Conservation (phyloP, 192 early-diverging fungal species). For the Podila minutissima region DNA sequence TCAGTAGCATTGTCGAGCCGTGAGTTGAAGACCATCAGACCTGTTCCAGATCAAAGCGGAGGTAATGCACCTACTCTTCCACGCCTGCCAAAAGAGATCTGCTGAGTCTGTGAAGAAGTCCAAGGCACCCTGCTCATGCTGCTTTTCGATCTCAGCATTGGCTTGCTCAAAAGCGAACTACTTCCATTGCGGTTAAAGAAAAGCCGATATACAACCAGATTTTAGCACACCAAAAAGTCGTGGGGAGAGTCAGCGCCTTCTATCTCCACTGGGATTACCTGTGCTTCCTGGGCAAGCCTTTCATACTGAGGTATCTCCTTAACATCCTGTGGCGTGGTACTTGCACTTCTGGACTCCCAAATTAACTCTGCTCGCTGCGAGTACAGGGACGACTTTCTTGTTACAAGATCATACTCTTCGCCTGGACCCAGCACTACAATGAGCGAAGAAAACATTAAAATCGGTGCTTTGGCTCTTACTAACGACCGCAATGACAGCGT, state of each 20-base stretch:
- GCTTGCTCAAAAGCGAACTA: conserved; percentile 50
- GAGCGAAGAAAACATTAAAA: neutral
- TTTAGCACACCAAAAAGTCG: neutral
- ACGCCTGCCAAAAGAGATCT: conserved; percentile 56
- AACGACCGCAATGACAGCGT: neutral
- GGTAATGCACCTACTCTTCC: conserved; percentile 46
- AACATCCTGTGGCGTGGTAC: conserved; percentile 29
- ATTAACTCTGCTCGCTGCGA: conserved; percentile 31
- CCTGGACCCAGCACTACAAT: conserved; percentile 28
- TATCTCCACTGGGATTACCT: conserved; percentile 11
- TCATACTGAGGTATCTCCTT: conserved; percentile 34
- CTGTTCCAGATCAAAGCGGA: neutral
- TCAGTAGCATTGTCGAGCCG: too few species aligned
- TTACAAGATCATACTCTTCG: conserved; percentile 24
- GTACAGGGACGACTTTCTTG: conserved; percentile 22
- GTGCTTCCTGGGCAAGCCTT: conserved; percentile 40
- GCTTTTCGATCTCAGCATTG: conserved; percentile 41
- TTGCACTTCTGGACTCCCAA: conserved; percentile 42
- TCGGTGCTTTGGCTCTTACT: neutral
- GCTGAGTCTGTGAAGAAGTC: conserved; percentile 62
- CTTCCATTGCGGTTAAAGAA: neutral
- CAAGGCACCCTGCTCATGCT: conserved; percentile 55
- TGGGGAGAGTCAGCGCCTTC: neutral
- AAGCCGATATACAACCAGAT: too few species aligned
- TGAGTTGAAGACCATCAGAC: too few species aligned